A percentile compares a stretch with the other conserved stretches of the same genome.
phyloP scores from a whole-genome alignment of 805 yeast genomes.

The Metschnikowia borealis region DNA sequence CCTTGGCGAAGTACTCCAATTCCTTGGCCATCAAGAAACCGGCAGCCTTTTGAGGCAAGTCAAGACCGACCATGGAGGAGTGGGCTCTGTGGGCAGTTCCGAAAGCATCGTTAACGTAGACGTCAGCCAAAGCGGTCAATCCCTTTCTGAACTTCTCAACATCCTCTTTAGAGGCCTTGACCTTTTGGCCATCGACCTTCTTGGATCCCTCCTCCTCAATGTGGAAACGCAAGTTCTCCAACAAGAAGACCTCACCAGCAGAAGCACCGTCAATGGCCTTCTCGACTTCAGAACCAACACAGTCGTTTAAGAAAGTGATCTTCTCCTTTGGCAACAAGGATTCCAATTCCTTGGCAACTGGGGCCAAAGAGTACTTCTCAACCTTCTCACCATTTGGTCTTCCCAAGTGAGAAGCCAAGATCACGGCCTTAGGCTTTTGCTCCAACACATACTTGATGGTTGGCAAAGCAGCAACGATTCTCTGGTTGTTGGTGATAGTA shows the following conservation, averaged over 20 bases:
- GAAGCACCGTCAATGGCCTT: slow-evolving; percentile 67
- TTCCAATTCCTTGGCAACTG: slow-evolving; percentile 87
- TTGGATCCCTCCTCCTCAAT: slow-evolving; percentile 95
- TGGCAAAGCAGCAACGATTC: slow-evolving; percentile 99
- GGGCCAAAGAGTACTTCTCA: slow-evolving; percentile 86
- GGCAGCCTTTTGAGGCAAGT: slow-evolving; percentile 92
- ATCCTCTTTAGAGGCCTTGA: slow-evolving; percentile 82
- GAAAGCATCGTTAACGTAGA: slow-evolving; percentile 86
- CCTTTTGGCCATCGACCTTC: slow-evolving; percentile 82
- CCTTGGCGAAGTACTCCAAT: slow-evolving; percentile 95
- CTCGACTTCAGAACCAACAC: slow-evolving; percentile 91
- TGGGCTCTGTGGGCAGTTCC: slow-evolving; percentile 99
- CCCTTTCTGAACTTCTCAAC: slow-evolving; percentile 86
- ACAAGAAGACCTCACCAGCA: slow-evolving; percentile 78
- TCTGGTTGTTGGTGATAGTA: slow-evolving; percentile 97
- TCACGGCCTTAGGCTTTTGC: slow-evolving; percentile 84
- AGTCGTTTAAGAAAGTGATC: slow-evolving; percentile 82
- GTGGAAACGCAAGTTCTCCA: slow-evolving; percentile 98
- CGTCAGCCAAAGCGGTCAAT: slow-evolving; percentile 91
- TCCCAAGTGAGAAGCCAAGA: slow-evolving; percentile 96
- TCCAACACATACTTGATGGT: slow-evolving; percentile 93
- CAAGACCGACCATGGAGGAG: slow-evolving; percentile 98
- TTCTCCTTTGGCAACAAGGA: slow-evolving; percentile 57
- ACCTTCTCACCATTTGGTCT: slow-evolving; percentile 95
- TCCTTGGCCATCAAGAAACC: slow-evolving; percentile 99